Percentiles rank a stretch among this genome's conserved stretches.
phyloP scores from a whole-genome alignment of 2,329 filamentous ascomycete genomes.

The Catunica adiposa region DNA sequence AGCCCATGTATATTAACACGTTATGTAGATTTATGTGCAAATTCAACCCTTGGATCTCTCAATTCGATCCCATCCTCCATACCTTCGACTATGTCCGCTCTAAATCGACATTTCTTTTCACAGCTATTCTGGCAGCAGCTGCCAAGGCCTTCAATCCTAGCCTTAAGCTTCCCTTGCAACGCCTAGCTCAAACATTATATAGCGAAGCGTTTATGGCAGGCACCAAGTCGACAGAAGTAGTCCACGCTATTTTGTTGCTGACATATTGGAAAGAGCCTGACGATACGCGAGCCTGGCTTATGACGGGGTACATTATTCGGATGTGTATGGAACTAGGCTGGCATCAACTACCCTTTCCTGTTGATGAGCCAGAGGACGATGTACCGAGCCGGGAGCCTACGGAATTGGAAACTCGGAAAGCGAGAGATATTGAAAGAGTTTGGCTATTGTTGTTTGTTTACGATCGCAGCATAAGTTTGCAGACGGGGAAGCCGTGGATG shows the following conservation, averaged over 20 bases:
- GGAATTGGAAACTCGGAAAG: slow-evolving; percentile 18
- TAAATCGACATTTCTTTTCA: slow-evolving; percentile 24
- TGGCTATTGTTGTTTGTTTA: slow-evolving; percentile 26
- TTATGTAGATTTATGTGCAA: slow-evolving; percentile 23
- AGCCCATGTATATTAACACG: background rate
- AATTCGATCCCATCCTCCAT: slow-evolving; percentile 24
- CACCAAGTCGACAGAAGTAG: slow-evolving; percentile 23
- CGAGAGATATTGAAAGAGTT: slow-evolving; percentile 23
- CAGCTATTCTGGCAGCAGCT: slow-evolving; percentile 21
- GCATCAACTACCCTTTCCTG: slow-evolving; percentile 19
- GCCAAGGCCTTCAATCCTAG: slow-evolving; percentile 23
- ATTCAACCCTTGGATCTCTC: slow-evolving; percentile 26
- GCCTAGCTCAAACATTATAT: slow-evolving; percentile 19
- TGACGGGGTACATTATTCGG: slow-evolving; percentile 25
- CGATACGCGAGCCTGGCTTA: slow-evolving; percentile 25
- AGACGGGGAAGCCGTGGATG: slow-evolving; percentile 28
- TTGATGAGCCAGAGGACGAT: background rate
- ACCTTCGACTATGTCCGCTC: slow-evolving; percentile 23
- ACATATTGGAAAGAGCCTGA: slow-evolving; percentile 29
- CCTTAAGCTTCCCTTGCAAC: slow-evolving; percentile 17
- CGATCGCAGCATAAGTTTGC: slow-evolving; percentile 26
- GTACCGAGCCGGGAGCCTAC: background rate
- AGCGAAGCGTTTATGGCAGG: slow-evolving; percentile 20
- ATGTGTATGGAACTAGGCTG: slow-evolving; percentile 26
- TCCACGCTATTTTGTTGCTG: slow-evolving; percentile 24